Evolutionary conservation across 2,329 filamentous ascomycete species (phyloP).

Genomic region (Claviceps capensis): DNA sequence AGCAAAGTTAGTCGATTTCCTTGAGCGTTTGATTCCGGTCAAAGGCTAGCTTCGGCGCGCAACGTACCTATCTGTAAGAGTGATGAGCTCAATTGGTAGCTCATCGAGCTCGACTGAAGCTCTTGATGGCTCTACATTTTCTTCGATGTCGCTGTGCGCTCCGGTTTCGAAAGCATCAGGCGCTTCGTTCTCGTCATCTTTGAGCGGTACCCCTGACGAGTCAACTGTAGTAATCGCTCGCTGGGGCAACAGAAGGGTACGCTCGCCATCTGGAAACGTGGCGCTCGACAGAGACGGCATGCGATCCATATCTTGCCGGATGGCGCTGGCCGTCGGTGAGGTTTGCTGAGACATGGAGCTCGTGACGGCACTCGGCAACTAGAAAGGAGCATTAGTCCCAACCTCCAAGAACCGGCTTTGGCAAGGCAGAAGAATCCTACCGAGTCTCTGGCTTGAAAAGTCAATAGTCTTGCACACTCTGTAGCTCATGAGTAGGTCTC

Average conservation of each 20-base stretch:
- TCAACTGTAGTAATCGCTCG: conserved; percentile 34
- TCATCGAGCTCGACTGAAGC: conserved; percentile 67
- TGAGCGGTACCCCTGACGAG: conserved; percentile 12
- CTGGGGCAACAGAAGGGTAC: conserved; percentile 23
- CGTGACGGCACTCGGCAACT: conserved; percentile 8
- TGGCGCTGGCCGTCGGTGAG: conserved; percentile 14
- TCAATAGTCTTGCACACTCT: background rate
- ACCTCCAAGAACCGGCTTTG: background rate
- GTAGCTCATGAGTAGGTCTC: background rate
- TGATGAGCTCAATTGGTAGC: conserved; percentile 85
- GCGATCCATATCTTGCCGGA: conserved; percentile 18
- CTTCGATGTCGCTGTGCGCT: conserved; percentile 27
- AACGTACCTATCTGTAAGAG: conserved; percentile 68
- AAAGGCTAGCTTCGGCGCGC: background rate
- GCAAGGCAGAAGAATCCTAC: background rate
- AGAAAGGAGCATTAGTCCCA: conserved; percentile 5
- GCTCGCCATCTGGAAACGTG: conserved; percentile 15
- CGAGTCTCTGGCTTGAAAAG: background rate
- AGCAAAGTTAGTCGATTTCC: too few relatives aligned
- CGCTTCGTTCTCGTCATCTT: conserved; percentile 17
- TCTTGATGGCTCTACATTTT: conserved; percentile 31
- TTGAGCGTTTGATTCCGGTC: background rate
- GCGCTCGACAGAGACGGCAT: conserved; percentile 17
- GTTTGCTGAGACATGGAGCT: conserved; percentile 21
- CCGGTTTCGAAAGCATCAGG: conserved; percentile 38